Conservation (phyloP, 1,139 yeast species). For the Yamadazyma triangularis region DNA sequence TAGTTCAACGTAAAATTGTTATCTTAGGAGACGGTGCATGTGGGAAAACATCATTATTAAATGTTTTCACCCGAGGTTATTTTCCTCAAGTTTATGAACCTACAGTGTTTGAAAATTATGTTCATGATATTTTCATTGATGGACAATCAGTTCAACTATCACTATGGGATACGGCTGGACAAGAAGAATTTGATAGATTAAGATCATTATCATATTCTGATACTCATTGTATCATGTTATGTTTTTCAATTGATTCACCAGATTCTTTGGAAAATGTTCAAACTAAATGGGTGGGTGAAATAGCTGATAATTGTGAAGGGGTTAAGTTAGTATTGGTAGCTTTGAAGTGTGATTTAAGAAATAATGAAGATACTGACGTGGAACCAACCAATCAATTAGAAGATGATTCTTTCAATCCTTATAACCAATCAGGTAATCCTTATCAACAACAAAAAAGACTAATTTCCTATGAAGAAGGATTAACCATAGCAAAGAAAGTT, state of each 20-base stretch:
- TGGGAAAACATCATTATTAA: conserved; percentile 54
- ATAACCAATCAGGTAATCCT: conserved; percentile 20
- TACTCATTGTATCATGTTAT: conserved; percentile 94
- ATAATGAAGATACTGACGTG: conserved; percentile 32
- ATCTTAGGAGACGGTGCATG: conserved; percentile 96
- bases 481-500: conserved; percentile 71
- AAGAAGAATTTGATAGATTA: conserved; percentile 93
- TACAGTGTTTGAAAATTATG: conserved; percentile 95
- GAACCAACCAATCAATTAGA: conserved; percentile 18
- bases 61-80: conserved; percentile 95
- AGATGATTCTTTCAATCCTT: conserved; percentile 35
- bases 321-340: conserved; percentile 93
- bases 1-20: conserved; percentile 84
- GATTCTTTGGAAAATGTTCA: conserved; percentile 95
- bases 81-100: conserved; percentile 99
- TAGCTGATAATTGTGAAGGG: conserved; percentile 95
- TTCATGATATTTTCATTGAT: conserved; percentile 94
- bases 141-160: conserved; percentile 90
- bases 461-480: conserved; percentile 42
- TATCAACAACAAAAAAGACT: conserved; percentile 45
- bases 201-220: conserved; percentile 89
- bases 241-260: conserved; percentile 90
- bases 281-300: conserved; percentile 93
- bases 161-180: conserved; percentile 99
- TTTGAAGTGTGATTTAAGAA: conserved; percentile 86